phyloP scores from a whole-genome alignment of 1,284 basidiomycete genomes.

The Cryptococcus sp. region DNA sequence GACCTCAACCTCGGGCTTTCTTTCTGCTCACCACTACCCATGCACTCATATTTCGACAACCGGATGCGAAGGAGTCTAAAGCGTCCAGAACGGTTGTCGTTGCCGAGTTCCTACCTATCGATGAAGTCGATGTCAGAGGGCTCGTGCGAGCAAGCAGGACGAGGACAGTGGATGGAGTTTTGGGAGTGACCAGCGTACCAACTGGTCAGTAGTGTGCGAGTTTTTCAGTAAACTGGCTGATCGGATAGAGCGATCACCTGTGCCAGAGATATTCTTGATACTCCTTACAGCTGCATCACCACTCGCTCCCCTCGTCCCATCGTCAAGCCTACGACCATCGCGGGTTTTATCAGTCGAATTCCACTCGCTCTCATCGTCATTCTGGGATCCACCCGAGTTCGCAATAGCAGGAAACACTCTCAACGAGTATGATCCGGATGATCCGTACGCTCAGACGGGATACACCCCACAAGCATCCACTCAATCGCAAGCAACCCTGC shows the following conservation, averaged over 20 bases:
- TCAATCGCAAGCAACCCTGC: conserved; percentile 41
- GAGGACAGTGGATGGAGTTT: conserved; percentile 69
- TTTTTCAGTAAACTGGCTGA: not conserved
- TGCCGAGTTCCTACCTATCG: conserved; percentile 73
- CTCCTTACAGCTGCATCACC: conserved; percentile 33
- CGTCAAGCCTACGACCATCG: conserved; percentile 39
- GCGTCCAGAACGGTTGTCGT: conserved; percentile 50
- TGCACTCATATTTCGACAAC: conserved; percentile 45
- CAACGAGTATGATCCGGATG: conserved; percentile 18
- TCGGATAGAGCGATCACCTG: conserved; percentile 32
- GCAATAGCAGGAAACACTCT: conserved; percentile 5
- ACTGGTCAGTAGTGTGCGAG: conserved; percentile 36
- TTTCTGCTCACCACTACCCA: conserved; percentile 42
- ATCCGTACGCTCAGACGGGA: conserved; percentile 15
- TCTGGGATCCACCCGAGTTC: conserved; percentile 46
- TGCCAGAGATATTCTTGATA: conserved; percentile 47
- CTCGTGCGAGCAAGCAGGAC: conserved; percentile 60
- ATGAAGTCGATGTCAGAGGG: conserved; percentile 63
- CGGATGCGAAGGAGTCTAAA: conserved; percentile 32
- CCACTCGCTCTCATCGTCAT: conserved; percentile 48
- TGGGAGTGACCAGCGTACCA: conserved; percentile 57
- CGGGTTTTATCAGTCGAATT: conserved; percentile 50
- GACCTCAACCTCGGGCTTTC: conserved; percentile 42
- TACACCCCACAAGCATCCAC: conserved; percentile 10
- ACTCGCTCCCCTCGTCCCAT: conserved; percentile 35